Conservation (phyloP, 768 basidiomycete genomes). For the Boletellus emodensis region DNA sequence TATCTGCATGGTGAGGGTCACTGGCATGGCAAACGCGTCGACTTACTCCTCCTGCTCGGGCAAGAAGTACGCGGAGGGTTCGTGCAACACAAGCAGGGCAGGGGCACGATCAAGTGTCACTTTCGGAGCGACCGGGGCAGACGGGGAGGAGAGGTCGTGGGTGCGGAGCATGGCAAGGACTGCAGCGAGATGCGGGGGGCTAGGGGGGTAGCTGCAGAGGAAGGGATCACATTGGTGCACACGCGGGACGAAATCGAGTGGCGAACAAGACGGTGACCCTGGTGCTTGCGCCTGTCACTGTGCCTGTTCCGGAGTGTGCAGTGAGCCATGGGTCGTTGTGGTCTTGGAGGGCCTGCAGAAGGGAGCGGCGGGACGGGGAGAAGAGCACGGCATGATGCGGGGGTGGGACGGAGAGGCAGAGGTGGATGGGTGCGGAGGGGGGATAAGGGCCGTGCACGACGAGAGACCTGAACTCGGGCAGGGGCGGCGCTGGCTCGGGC, state of each 20-base stretch:
- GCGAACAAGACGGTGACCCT: constrained; percentile 56
- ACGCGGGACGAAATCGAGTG: not conserved
- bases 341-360: constrained; percentile 40
- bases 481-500: constrained; percentile 37
- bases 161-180: constrained; percentile 48
- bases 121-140: constrained; percentile 25
- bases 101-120: constrained; percentile 40
- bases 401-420: constrained; percentile 48
- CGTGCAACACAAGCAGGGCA: constrained; percentile 55
- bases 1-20: not conserved
- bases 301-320: constrained; percentile 37
- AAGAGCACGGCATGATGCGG: constrained; percentile 43
- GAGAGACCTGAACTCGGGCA: constrained; percentile 58
- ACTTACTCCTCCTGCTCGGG: constrained; percentile 24
- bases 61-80: constrained; percentile 55
- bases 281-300: constrained; percentile 35
- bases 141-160: constrained; percentile 19
- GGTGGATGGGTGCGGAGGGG: constrained; percentile 65
- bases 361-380: constrained; percentile 46
- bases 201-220: constrained; percentile 56
- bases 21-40: not conserved
- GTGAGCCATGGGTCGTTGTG: constrained; percentile 48
- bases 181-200: constrained; percentile 51
- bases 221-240: constrained; percentile 7
- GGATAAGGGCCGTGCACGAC: constrained; percentile 62